Evolutionary conservation across 768 basidiomycete species (phyloP).

Genomic region (Leccinum barrowsii): DNA sequence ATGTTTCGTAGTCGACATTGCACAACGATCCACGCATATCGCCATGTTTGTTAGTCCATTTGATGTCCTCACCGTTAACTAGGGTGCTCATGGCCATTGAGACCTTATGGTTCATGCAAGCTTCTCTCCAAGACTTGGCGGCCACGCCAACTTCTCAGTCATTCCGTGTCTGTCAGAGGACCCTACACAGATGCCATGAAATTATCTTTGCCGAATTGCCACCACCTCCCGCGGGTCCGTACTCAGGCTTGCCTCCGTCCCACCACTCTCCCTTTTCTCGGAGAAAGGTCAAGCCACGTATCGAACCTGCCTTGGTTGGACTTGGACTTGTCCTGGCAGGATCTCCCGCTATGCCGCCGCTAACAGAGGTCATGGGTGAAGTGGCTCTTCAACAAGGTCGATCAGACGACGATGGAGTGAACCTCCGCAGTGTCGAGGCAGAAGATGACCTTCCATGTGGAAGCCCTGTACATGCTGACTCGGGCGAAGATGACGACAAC

Average conservation of each 20-base stretch:
- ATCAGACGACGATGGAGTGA: slow-evolving; percentile 55
- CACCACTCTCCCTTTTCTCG: slow-evolving; percentile 46
- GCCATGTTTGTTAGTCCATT: slow-evolving; percentile 81
- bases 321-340: slow-evolving; percentile 80
- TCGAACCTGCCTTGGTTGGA: slow-evolving; percentile 77
- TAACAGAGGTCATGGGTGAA: slow-evolving; percentile 72
- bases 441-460: slow-evolving; percentile 38
- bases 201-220: slow-evolving; percentile 93
- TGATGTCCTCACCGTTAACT: slow-evolving; percentile 15
- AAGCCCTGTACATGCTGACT: slow-evolving; percentile 18
- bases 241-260: slow-evolving; percentile 54
- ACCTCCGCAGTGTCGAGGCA: slow-evolving; percentile 47
- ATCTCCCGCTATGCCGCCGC: slow-evolving; percentile 66
- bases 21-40: slow-evolving; percentile 89
- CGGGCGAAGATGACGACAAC: slow-evolving; percentile 41
- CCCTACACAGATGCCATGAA: slow-evolving; percentile 88
- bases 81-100: slow-evolving; percentile 29
- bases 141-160: slow-evolving; percentile 56
- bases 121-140: slow-evolving; percentile 78
- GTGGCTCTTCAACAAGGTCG: slow-evolving; percentile 91
- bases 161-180: slow-evolving; percentile 88
- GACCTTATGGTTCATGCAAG: slow-evolving; percentile 99
- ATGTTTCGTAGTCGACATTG: slow-evolving; percentile 85
- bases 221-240: slow-evolving; percentile 60
- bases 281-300: slow-evolving; percentile 68